phyloP scores from a whole-genome alignment of 2,329 filamentous ascomycete species.

The Talaromyces islandicus region DNA sequence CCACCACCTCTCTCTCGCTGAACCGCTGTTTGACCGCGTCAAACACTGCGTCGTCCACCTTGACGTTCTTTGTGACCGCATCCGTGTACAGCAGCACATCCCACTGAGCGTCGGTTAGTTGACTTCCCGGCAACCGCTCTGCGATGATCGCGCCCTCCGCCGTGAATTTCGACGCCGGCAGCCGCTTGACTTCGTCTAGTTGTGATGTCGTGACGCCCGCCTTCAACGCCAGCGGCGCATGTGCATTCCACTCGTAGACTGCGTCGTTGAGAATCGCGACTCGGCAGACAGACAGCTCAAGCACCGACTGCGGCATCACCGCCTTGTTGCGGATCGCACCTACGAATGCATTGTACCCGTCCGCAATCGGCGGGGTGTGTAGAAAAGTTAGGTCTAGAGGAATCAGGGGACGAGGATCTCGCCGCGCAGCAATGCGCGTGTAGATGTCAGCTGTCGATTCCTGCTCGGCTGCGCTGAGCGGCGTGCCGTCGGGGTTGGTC shows the following conservation, averaged over 20 bases:
- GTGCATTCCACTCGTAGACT: constrained; percentile 79
- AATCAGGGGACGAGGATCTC: constrained; percentile 64
- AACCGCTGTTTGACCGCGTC: constrained; percentile 49
- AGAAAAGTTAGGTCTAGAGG: constrained; percentile 70
- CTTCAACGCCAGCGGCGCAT: constrained; percentile 59
- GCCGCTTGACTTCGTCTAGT: constrained; percentile 47
- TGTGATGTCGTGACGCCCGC: constrained; percentile 27
- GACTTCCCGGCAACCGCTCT: constrained; percentile 34
- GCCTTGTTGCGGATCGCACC: constrained; percentile 50
- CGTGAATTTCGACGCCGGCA: constrained; percentile 46
- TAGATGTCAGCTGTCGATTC: constrained; percentile 44
- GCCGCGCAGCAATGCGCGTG: constrained; percentile 58
- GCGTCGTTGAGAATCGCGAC: constrained; percentile 74
- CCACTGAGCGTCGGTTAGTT: constrained; percentile 56
- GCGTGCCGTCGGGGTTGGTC: constrained; percentile 15
- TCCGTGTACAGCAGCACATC: constrained; percentile 69
- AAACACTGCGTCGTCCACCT: constrained; percentile 65
- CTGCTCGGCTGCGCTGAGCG: constrained; percentile 6
- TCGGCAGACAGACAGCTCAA: constrained; percentile 73
- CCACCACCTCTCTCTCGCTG: constrained; percentile 68
- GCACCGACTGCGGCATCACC: constrained; percentile 44
- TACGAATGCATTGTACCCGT: constrained; percentile 60
- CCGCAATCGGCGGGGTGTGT: constrained; percentile 66
- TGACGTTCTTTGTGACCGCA: constrained; percentile 71
- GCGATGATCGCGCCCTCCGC: constrained; percentile 20